Evolutionary conservation across 345 rosid genomes (phyloP), one percentile per base, ranked within the genome.

Genomic region (Hypericum perforatum): DNA sequence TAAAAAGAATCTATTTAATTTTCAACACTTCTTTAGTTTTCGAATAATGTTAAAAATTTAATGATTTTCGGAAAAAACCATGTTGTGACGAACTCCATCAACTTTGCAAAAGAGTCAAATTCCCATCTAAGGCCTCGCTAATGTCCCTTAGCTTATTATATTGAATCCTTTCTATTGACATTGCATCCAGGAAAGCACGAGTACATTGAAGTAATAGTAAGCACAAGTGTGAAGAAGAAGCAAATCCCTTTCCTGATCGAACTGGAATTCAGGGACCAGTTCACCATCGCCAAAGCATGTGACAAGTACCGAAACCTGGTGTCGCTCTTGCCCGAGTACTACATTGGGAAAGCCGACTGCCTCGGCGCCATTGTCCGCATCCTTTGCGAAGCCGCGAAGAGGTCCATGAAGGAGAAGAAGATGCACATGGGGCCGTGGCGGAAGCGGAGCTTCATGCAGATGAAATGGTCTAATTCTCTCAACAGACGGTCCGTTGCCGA

Each of bases 371-470:
- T 71, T 2, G 62, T 77, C 3, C 62, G 75, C 0, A 42, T 74
- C 8, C 46, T 77, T 0, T 77, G 82, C 40, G 70, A 71, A 2
- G 71, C 79, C 0, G 75, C 74, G 3, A 71, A 69, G 67, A 67
- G 38, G 39, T 77, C 79, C 1, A 71, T 77, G 82, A 62, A 74
- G 53, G 79, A 77, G 67, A 61, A 63, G 63, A 74, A 71, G 32
- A 61, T 74, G 53, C 68, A 71, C 6, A 68, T 71, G 69, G 79
- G 75, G 2, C 82, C 79, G 0, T 77, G 82, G 82, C 54, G 81
- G 36, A 76, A 67, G 65, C 62, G 63, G 40, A 60, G 78, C 56
- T 73, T 76, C 70, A 71, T 74, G 75, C 74, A 77, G 52, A 77
- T 74, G 82, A 74, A 77, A 71, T 77, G 82, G 79, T 74, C 82